Percentiles rank a stretch among this genome's conserved stretches.
These are phyloP conservation scores for Sporisorium exsertum DNA, from an alignment of 1,284 basidiomycete species.

Conservation along the genomic window DNA sequence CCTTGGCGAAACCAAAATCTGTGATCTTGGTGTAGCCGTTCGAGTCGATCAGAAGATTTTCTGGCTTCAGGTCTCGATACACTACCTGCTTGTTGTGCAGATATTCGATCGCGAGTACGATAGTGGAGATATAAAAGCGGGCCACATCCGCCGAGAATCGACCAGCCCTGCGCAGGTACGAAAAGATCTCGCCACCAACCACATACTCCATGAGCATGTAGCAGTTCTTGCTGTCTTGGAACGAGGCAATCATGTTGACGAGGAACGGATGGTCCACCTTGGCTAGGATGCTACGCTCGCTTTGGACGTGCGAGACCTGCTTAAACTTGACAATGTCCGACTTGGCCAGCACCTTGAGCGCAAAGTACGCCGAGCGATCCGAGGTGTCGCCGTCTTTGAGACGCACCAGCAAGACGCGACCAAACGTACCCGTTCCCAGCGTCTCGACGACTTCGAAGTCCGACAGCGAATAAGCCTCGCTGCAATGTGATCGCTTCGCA, in stretches of 20 bases:
- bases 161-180: constrained; percentile 70
- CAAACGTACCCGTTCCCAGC: constrained; percentile 63
- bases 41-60: constrained; percentile 63
- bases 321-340: constrained; percentile 73
- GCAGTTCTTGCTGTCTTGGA: constrained; percentile 72
- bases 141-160: constrained; percentile 73
- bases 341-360: constrained; percentile 74
- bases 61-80: constrained; percentile 68
- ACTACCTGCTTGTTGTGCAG: constrained; percentile 62
- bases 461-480: constrained; percentile 22
- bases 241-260: constrained; percentile 52
- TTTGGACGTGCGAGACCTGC: constrained; percentile 75
- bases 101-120: constrained; percentile 71
- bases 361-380: constrained; percentile 69
- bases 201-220: constrained; percentile 74
- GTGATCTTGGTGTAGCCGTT: constrained; percentile 62
- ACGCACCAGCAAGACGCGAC: constrained; percentile 59
- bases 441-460: constrained; percentile 58
- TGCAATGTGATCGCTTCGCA: neutral
- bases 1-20: constrained; percentile 66
- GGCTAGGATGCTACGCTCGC: constrained; percentile 72
- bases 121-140: constrained; percentile 73
- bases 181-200: constrained; percentile 73
- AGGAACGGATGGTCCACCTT: constrained; percentile 64
- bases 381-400: constrained; percentile 18